A percentile compares a stretch with the other conserved stretches of the same genome.
phyloP scores from a whole-genome alignment of 129 eudicot species.

The Pseudognaphalium luteoalbum region DNA sequence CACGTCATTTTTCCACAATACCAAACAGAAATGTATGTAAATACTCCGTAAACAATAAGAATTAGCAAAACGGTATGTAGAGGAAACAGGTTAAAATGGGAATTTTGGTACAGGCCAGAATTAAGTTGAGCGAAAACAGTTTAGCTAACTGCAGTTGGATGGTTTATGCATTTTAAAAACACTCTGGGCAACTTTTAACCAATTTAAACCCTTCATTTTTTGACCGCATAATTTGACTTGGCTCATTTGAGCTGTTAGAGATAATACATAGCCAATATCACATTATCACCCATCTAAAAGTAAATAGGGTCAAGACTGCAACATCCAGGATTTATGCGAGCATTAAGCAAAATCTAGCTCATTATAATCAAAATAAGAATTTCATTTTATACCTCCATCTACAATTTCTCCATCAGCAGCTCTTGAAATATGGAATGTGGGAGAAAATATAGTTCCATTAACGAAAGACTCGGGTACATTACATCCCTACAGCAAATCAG shows the following conservation, averaged over 20 bases:
- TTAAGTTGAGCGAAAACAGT: neutral
- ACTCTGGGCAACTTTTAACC: neutral
- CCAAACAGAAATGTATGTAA: neutral
- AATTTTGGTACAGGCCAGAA: neutral
- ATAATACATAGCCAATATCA: neutral
- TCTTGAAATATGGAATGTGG: slow-evolving; percentile 70
- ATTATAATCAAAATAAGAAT: slow-evolving; percentile 10
- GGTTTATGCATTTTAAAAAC: neutral
- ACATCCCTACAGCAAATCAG: slow-evolving; percentile 37
- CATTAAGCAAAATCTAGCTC: neutral
- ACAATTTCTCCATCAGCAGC: slow-evolving; percentile 54
- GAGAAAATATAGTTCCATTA: slow-evolving; percentile 84
- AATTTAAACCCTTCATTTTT: neutral
- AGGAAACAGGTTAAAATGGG: neutral
- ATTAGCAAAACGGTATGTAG: neutral
- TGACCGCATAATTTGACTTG: neutral
- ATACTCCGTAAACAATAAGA: too few relatives aligned
- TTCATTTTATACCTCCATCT: slow-evolving; percentile 49
- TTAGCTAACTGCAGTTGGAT: neutral
- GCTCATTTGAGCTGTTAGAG: slow-evolving; percentile 7
- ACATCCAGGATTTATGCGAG: slow-evolving; percentile 9
- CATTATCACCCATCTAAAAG: neutral
- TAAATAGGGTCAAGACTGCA: neutral
- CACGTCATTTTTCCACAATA: slow-evolving; percentile 36
- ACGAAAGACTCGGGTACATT: slow-evolving; percentile 42